These are phyloP conservation scores for Rhizopus delemar DNA, from an alignment of 371 early-diverging fungal species.

Conservation along the genomic window DNA sequence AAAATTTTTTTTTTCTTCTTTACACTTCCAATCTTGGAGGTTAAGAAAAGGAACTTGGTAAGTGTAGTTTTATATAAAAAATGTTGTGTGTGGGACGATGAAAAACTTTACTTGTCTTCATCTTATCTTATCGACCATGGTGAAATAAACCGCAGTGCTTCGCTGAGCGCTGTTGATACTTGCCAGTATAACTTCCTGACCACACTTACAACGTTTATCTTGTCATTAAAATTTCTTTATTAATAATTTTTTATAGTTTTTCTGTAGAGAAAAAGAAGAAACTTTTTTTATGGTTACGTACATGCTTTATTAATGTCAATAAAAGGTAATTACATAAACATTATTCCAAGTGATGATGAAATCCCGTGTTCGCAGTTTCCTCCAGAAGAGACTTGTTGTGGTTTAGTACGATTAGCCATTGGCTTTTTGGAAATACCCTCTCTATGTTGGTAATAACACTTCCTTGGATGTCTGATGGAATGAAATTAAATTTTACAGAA, in stretches of 20 bases:
- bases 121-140: conserved; percentile 46
- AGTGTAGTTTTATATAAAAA: conserved; percentile 7
- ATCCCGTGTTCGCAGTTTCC: conserved; percentile 46
- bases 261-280: neutral
- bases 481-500: neutral
- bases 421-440: conserved; percentile 20
- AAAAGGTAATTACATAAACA: conserved; percentile 6
- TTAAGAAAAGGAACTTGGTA: conserved; percentile 15
- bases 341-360: conserved; percentile 34
- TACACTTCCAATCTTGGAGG: neutral
- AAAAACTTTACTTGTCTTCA: conserved; percentile 39
- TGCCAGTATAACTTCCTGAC: conserved; percentile 50
- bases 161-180: conserved; percentile 50
- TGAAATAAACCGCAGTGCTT: conserved; percentile 46
- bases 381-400: conserved; percentile 36
- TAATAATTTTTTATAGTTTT: neutral
- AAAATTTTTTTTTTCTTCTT: conserved; percentile 5
- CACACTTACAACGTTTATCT: conserved; percentile 6
- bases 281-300: neutral
- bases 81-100: conserved; percentile 21
- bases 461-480: conserved; percentile 43
- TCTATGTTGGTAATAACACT: conserved; percentile 38
- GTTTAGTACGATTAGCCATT: conserved; percentile 12
- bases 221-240: neutral
- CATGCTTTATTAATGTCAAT: neutral